Percentiles rank a stretch among this genome's conserved stretches.
Evolutionary conservation across 164 flowering plant genomes (phyloP).

Genomic region (Magnolia changhungtana): DNA sequence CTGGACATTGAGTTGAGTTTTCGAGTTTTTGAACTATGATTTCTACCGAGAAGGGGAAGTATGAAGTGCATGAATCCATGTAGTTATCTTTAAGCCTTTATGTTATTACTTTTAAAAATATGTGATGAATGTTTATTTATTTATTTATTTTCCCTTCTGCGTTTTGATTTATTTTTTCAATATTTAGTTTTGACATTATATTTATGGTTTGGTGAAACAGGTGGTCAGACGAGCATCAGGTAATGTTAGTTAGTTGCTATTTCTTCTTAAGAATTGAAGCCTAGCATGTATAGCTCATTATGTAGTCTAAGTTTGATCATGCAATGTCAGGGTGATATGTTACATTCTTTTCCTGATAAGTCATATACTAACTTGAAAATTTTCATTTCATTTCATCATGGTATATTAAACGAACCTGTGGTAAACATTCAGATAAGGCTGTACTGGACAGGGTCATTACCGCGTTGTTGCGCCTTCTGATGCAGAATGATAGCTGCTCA

Average conservation of each 20-base stretch:
- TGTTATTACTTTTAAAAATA: background rate
- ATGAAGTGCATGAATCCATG: too few species aligned
- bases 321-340: background rate
- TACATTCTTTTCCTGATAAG: too few species aligned
- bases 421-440: too few species aligned
- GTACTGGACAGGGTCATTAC: too few species aligned
- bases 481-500: too few species aligned
- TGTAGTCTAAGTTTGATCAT: background rate
- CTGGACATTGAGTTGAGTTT: too few species aligned
- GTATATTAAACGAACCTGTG: too few species aligned
- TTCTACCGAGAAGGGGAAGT: too few species aligned
- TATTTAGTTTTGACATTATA: background rate
- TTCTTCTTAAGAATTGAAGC: background rate
- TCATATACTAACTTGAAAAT: too few species aligned
- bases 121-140: background rate
- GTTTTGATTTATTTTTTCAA: background rate
- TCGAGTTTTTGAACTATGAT: too few species aligned
- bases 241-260: background rate
- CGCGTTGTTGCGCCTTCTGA: too few species aligned
- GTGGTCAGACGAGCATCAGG: conserved; percentile 9
- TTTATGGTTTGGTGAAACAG: conserved; percentile 3
- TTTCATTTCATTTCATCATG: too few species aligned
- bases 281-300: background rate
- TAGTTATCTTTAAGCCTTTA: background rate
- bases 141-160: background rate